Evolutionary conservation across 2,329 filamentous ascomycete genomes (phyloP).

Genomic region (Apiospora malaysiana): DNA sequence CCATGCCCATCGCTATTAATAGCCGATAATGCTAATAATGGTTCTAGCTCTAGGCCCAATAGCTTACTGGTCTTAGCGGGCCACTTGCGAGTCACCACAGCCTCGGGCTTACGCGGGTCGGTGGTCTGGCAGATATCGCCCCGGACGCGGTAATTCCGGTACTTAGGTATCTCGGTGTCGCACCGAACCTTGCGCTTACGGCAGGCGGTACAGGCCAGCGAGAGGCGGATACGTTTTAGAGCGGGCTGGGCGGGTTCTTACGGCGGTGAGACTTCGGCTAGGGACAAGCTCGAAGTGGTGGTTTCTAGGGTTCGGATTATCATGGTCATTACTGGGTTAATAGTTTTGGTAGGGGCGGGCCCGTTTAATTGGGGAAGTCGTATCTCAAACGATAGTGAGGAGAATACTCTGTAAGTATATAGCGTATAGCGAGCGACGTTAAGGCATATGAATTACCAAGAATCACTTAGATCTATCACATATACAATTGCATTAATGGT

Average conservation of each 20-base stretch:
- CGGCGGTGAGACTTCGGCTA: not conserved
- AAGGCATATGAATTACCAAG: too few species aligned
- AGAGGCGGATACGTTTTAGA: constrained; percentile 21
- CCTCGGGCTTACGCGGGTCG: constrained; percentile 34
- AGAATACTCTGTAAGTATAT: too few species aligned
- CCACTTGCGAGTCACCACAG: constrained; percentile 28
- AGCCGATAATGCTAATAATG: too few species aligned
- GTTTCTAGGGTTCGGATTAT: not conserved
- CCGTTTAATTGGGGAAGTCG: not conserved
- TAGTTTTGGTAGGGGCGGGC: not conserved
- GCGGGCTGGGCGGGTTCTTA: not conserved
- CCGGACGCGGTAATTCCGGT: constrained; percentile 34
- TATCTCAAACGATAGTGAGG: too few species aligned
- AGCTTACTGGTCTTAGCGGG: constrained; percentile 28
- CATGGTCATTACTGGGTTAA: not conserved
- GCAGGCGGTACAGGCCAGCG: constrained; percentile 28
- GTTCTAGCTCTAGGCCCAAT: not conserved
- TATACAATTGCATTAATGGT: not conserved
- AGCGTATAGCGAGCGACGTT: not conserved
- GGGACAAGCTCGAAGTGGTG: not conserved
- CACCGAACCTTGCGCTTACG: constrained; percentile 40
- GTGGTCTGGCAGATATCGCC: constrained; percentile 35
- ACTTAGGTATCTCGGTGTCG: constrained; percentile 36
- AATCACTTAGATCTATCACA: not conserved
- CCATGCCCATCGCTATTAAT: not conserved